Conservation (phyloP, 2,329 filamentous ascomycete species). For the Sordariomycetes sp. region DNA sequence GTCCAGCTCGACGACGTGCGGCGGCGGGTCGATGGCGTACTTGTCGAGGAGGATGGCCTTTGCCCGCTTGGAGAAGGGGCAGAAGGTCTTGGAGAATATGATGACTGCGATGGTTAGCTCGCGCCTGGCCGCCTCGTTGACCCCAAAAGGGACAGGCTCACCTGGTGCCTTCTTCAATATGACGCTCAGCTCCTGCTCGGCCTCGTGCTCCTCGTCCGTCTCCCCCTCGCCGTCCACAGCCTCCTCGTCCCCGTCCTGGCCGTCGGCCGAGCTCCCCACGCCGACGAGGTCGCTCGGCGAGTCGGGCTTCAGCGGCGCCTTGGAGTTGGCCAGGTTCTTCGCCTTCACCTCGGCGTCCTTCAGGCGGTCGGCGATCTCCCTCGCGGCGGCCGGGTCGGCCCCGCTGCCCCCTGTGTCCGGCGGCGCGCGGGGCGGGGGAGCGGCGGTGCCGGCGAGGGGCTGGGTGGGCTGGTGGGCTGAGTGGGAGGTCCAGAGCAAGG, state of each 20-base stretch:
- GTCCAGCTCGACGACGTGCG: constrained; percentile 87
- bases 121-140: not conserved
- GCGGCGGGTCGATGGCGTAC: constrained; percentile 72
- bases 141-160: constrained; percentile 30
- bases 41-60: constrained; percentile 76
- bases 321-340: constrained; percentile 58
- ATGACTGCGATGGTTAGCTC: constrained; percentile 48
- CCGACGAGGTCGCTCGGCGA: constrained; percentile 46
- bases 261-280: constrained; percentile 44
- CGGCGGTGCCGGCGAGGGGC: not conserved
- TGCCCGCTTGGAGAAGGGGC: constrained; percentile 73
- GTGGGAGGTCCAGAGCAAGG: constrained; percentile 1
- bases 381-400: constrained; percentile 30
- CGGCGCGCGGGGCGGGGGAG: not conserved
- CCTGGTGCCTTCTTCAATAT: constrained; percentile 80
- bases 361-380: constrained; percentile 48
- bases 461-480: not conserved
- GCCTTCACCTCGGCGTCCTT: constrained; percentile 59
- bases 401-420: constrained; percentile 33
- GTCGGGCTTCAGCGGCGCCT: constrained; percentile 50
- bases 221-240: constrained; percentile 28
- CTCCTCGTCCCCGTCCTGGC: constrained; percentile 31
- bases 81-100: constrained; percentile 94
- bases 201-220: constrained; percentile 49
- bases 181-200: constrained; percentile 60